Conservation (phyloP, 2,329 filamentous ascomycete species). For the Talaromyces pinophilus region DNA sequence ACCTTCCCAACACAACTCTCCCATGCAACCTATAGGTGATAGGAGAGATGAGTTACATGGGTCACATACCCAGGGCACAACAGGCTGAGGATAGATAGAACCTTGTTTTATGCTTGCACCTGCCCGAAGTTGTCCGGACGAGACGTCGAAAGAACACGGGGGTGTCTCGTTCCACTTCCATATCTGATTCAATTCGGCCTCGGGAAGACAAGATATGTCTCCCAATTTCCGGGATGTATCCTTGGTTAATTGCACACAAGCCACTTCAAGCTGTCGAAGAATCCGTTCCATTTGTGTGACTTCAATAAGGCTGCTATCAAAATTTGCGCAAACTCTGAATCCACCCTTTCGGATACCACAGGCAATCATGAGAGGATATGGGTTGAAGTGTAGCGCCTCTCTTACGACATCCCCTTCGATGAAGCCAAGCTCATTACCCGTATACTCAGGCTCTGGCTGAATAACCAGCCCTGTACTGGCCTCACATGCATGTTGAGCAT, state of each 20-base stretch:
- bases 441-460: constrained; percentile 43
- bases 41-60: constrained; percentile 39
- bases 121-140: constrained; percentile 24
- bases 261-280: constrained; percentile 40
- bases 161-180: constrained; percentile 46
- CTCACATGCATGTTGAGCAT: constrained; percentile 42
- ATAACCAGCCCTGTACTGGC: constrained; percentile 42
- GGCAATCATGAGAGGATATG: constrained; percentile 54
- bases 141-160: constrained; percentile 38
- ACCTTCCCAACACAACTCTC: constrained; percentile 52
- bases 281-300: constrained; percentile 41
- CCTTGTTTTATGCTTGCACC: neutral
- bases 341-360: constrained; percentile 48
- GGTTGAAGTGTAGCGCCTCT: constrained; percentile 47
- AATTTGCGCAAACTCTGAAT: constrained; percentile 49
- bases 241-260: constrained; percentile 22
- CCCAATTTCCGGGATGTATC: constrained; percentile 31
- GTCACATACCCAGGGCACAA: constrained; percentile 42
- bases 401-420: constrained; percentile 37
- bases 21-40: constrained; percentile 48
- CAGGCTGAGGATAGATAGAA: constrained; percentile 36
- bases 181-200: constrained; percentile 44
- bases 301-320: constrained; percentile 43
- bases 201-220: constrained; percentile 43
- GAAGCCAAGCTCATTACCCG: constrained; percentile 42